These are phyloP conservation scores for Farysia itapuensis DNA, from an alignment of 1,284 basidiomycete genomes.

Conservation along the genomic window DNA sequence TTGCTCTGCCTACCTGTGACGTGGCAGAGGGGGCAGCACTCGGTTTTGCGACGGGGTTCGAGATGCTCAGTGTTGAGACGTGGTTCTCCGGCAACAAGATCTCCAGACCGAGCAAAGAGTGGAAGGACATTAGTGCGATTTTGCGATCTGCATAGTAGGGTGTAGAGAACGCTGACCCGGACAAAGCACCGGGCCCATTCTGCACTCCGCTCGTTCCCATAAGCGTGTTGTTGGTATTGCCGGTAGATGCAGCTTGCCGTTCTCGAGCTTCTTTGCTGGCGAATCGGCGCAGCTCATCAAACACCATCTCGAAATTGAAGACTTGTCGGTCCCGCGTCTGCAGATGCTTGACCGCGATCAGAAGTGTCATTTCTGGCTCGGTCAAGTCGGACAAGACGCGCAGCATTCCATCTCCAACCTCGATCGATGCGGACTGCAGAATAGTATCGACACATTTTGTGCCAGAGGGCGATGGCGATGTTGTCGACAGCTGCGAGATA, in stretches of 20 bases:
- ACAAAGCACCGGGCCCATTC: neutral
- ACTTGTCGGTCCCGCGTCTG: conserved; percentile 39
- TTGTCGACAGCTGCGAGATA: conserved; percentile 2
- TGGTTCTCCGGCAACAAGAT: conserved; percentile 19
- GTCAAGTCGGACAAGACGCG: conserved; percentile 34
- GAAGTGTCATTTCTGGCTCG: conserved; percentile 46
- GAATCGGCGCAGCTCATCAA: conserved; percentile 46
- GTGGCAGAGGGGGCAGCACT: conserved; percentile 1
- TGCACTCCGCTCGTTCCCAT: too few species aligned
- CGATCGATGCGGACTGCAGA: conserved; percentile 5
- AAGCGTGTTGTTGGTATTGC: neutral
- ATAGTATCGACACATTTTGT: conserved; percentile 9
- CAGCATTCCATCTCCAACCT: conserved; percentile 10
- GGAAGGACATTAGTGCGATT: conserved; percentile 27
- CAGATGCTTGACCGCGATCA: conserved; percentile 54
- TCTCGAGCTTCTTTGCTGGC: conserved; percentile 19
- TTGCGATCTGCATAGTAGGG: conserved; percentile 27
- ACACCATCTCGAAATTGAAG: conserved; percentile 59
- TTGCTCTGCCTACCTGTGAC: conserved; percentile 5
- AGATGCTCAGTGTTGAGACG: conserved; percentile 10
- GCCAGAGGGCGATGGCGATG: conserved; percentile 4
- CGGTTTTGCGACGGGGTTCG: conserved; percentile 19
- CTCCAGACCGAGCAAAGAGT: conserved; percentile 17
- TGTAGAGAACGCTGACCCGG: conserved; percentile 1
- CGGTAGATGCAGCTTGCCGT: conserved; percentile 8